These are phyloP conservation scores for Flaveria linearis DNA, from an alignment of 129 eudicot genomes.

Conservation along the genomic window DNA sequence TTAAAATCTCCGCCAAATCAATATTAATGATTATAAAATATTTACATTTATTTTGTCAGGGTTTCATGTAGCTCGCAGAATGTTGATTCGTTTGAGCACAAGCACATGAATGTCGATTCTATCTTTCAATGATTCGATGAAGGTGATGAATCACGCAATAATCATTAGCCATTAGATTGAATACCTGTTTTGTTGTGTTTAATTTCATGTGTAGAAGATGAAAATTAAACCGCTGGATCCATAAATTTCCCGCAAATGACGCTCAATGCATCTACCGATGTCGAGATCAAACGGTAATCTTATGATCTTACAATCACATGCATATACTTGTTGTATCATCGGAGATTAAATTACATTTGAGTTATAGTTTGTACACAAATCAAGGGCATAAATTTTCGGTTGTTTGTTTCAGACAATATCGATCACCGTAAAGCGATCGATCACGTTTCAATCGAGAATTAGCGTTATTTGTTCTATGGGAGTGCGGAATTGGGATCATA, in stretches of 20 bases:
- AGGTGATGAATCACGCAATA: background rate
- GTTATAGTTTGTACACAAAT: conserved; percentile 22
- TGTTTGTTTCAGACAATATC: conserved; percentile 35
- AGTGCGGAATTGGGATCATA: conserved; percentile 19
- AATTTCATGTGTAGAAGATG: background rate
- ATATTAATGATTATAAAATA: no score
- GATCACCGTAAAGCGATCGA: conserved; percentile 19
- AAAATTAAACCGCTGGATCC: conserved; percentile 31
- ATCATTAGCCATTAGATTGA: background rate
- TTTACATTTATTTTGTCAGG: background rate
- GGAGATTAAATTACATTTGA: background rate
- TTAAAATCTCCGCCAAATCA: no score
- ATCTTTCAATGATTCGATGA: background rate
- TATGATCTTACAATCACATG: background rate
- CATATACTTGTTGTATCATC: conserved; percentile 7
- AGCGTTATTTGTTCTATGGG: conserved; percentile 26
- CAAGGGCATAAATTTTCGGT: conserved; percentile 28
- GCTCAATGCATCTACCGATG: conserved; percentile 22
- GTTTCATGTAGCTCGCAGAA: background rate
- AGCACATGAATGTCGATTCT: background rate
- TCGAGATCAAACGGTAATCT: conserved; percentile 26
- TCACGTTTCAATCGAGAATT: conserved; percentile 26
- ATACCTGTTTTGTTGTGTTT: background rate
- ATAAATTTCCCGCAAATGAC: conserved; percentile 27
- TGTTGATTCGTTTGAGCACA: background rate